Conservation (phyloP, 768 basidiomycete species). For the Candolleomyces eurysporus region DNA sequence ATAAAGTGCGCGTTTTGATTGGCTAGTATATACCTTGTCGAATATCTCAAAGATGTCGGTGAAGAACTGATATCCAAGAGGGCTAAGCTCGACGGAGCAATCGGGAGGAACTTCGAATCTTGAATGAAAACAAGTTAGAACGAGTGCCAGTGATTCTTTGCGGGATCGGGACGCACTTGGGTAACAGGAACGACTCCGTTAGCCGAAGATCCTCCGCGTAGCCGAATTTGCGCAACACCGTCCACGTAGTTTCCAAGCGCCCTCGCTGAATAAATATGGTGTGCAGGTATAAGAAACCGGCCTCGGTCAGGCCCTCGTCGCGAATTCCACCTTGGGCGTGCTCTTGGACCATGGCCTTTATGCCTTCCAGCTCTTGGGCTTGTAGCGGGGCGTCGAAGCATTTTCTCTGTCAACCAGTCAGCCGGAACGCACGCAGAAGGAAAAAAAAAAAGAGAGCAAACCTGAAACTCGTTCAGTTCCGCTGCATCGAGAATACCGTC, state of each 20-base stretch:
- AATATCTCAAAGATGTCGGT: constrained; percentile 95
- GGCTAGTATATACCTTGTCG: constrained; percentile 64
- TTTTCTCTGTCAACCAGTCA: constrained; percentile 60
- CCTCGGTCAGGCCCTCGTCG: constrained; percentile 83
- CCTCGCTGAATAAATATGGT: constrained; percentile 97
- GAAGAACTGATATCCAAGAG: constrained; percentile 94
- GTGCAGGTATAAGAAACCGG: constrained; percentile 91
- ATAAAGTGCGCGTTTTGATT: neutral
- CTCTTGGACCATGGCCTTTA: constrained; percentile 85
- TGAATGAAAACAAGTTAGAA: neutral
- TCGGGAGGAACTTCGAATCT: constrained; percentile 94
- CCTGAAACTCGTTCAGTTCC: constrained; percentile 97
- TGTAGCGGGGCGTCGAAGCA: constrained; percentile 95
- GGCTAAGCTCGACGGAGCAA: constrained; percentile 93
- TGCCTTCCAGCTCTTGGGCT: constrained; percentile 92
- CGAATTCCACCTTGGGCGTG: constrained; percentile 74
- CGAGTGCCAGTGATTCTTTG: neutral
- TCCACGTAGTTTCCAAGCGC: constrained; percentile 96
- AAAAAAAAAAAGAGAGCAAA: constrained; percentile 29
- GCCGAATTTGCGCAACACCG: constrained; percentile 90
- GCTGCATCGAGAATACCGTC: constrained; percentile 87
- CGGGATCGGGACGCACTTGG: constrained; percentile 61
- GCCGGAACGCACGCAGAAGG: neutral
- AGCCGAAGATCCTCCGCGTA: constrained; percentile 93
- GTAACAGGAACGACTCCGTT: constrained; percentile 82